These are phyloP conservation scores for Megacollybia marginata DNA, from an alignment of 768 basidiomycete genomes.

Conservation along the genomic window DNA sequence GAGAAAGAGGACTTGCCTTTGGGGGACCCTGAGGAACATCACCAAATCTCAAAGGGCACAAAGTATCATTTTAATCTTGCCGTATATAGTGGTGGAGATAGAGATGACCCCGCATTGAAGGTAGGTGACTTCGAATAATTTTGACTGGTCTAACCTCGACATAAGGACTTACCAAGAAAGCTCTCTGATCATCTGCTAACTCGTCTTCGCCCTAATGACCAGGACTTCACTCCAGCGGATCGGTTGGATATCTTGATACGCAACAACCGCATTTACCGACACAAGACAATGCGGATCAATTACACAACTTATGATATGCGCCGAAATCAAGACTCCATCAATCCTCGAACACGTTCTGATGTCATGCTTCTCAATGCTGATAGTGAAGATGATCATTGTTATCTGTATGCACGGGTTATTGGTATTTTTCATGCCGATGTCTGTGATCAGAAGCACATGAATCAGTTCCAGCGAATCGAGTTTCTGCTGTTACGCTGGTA, in stretches of 20 bases:
- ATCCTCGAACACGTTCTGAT: constrained; percentile 18
- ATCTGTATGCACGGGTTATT: constrained; percentile 15
- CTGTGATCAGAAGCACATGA: background rate
- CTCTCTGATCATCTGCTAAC: constrained; percentile 4
- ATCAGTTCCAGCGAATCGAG: constrained; percentile 6
- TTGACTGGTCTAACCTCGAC: background rate
- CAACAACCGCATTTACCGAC: constrained; percentile 15
- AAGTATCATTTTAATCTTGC: background rate
- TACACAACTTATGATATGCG: constrained; percentile 15
- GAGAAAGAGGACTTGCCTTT: background rate
- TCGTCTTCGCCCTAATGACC: background rate
- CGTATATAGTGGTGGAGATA: background rate
- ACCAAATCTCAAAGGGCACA: background rate
- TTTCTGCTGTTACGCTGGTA: constrained; percentile 10
- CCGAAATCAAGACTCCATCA: constrained; percentile 25
- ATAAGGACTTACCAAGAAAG: constrained; percentile 4
- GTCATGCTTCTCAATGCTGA: constrained; percentile 13
- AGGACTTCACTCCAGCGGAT: background rate
- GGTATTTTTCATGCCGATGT: constrained; percentile 14
- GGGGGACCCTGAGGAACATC: background rate
- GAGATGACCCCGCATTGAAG: background rate
- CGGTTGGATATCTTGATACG: background rate
- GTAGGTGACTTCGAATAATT: background rate
- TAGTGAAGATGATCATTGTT: constrained; percentile 8
- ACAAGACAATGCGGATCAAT: constrained; percentile 20